Evolutionary conservation across 345 rosid species (phyloP).

Genomic region (Lepidium africanum): DNA sequence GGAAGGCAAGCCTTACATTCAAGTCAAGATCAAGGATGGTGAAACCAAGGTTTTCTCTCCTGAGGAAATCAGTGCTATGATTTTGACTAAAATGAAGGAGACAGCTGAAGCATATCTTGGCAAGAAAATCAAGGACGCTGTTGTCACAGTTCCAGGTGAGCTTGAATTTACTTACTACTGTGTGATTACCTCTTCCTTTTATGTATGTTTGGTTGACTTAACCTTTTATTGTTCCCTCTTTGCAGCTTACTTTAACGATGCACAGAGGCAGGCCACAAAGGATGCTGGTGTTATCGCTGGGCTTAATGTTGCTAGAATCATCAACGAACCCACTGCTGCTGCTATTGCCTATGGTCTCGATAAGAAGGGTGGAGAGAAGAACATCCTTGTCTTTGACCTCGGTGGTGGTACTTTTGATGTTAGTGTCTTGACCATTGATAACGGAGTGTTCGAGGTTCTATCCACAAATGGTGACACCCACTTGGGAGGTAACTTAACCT

Average conservation of each 20-base stretch:
- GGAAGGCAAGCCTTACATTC: slow-evolving; percentile 94
- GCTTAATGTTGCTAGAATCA: slow-evolving; percentile 90
- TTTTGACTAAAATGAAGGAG: slow-evolving; percentile 91
- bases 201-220: background rate
- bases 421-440: slow-evolving; percentile 87
- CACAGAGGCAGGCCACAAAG: slow-evolving; percentile 98
- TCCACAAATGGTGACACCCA: slow-evolving; percentile 98
- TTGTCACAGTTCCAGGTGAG: slow-evolving; percentile 96
- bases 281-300: slow-evolving; percentile 96
- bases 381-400: slow-evolving; percentile 95
- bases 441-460: slow-evolving; percentile 96
- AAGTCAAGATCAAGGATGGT: slow-evolving; percentile 83
- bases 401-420: slow-evolving; percentile 99
- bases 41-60: slow-evolving; percentile 95
- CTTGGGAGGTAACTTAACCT: slow-evolving; percentile 67
- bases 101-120: slow-evolving; percentile 97
- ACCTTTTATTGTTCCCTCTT: background rate
- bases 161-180: background rate
- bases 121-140: slow-evolving; percentile 98
- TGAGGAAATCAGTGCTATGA: slow-evolving; percentile 94
- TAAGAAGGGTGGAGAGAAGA: slow-evolving; percentile 97
- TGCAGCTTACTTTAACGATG: slow-evolving; percentile 88
- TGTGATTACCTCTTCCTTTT: background rate
- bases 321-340: slow-evolving; percentile 98
- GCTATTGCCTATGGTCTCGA: slow-evolving; percentile 97